Evolutionary conservation across 2,329 filamentous ascomycete genomes (phyloP).

Genomic region (Diaporthe helianthi): DNA sequence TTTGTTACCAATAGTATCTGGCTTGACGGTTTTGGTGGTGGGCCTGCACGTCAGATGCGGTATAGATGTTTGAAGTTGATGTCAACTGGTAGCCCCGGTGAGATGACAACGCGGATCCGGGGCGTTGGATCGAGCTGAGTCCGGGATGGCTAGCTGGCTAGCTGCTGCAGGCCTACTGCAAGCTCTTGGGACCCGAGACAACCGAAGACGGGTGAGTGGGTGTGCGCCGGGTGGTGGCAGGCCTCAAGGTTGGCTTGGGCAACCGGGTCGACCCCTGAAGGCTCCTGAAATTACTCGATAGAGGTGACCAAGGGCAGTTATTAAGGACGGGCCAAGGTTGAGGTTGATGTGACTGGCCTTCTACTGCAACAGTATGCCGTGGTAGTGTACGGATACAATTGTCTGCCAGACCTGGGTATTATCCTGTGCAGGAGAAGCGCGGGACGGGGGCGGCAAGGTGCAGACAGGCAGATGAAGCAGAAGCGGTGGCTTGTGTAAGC

Average conservation of each 20-base stretch:
- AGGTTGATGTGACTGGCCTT: background rate
- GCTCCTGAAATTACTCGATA: constrained; percentile 8
- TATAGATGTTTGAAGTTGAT: too few relatives aligned
- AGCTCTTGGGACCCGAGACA: background rate
- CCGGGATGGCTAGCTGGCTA: background rate
- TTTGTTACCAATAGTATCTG: too few relatives aligned
- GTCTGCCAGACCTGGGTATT: background rate
- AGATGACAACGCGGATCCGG: constrained; percentile 16
- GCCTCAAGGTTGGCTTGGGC: constrained; percentile 3
- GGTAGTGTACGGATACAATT: background rate
- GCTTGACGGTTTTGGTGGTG: background rate
- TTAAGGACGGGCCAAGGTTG: background rate
- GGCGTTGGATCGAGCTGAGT: constrained; percentile 7
- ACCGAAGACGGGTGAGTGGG: background rate
- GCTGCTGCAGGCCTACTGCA: background rate
- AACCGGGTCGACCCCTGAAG: constrained; percentile 20
- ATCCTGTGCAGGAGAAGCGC: background rate
- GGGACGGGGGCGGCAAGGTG: background rate
- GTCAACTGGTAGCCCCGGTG: too few relatives aligned
- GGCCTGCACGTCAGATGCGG: constrained; percentile 21
- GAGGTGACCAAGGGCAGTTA: background rate
- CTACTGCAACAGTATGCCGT: too few relatives aligned
- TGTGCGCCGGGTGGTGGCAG: constrained; percentile 6
- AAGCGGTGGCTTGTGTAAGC: constrained; percentile 15
- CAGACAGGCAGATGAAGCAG: constrained; percentile 11